Evolutionary conservation across 2,329 filamentous ascomycete genomes (phyloP).

Genomic region (Endoconidiophora polonica): DNA sequence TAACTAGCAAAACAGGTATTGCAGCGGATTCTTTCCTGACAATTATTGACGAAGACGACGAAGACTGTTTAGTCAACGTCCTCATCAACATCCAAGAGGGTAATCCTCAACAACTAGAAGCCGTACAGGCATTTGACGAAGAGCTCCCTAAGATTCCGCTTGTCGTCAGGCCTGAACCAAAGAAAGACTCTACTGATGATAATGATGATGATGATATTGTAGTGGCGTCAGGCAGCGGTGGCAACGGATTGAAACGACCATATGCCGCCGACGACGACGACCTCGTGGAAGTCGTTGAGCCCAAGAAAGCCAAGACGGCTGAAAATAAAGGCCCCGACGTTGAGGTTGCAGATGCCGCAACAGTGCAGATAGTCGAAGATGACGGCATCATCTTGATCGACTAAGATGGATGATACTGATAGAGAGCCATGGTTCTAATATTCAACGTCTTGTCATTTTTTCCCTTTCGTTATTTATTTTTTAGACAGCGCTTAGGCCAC

Average conservation of each 20-base stretch:
- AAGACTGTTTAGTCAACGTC: slow-evolving; percentile 61
- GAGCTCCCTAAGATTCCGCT: slow-evolving; percentile 18
- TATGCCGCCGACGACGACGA: slow-evolving; percentile 25
- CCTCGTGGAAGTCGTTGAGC: slow-evolving; percentile 16
- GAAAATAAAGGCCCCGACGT: slow-evolving; percentile 7
- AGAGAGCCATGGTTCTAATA: slow-evolving; percentile 35
- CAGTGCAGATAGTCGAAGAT: slow-evolving; percentile 19
- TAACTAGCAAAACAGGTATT: slow-evolving; percentile 35
- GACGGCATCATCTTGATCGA: slow-evolving; percentile 32
- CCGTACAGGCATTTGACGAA: slow-evolving; percentile 13
- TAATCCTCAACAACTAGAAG: background rate
- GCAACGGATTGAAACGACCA: slow-evolving; percentile 27
- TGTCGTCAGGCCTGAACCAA: slow-evolving; percentile 21
- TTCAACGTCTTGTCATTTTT: slow-evolving; percentile 7
- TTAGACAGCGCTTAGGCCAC: slow-evolving; percentile 52
- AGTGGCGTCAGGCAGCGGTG: background rate
- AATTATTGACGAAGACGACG: slow-evolving; percentile 66
- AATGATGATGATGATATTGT: slow-evolving; percentile 23
- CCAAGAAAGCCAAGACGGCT: slow-evolving; percentile 33
- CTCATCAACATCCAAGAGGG: slow-evolving; percentile 49
- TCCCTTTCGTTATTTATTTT: slow-evolving; percentile 10
- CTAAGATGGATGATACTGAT: slow-evolving; percentile 44
- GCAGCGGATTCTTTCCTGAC: slow-evolving; percentile 61
- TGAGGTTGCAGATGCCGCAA: slow-evolving; percentile 23
- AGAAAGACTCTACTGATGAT: slow-evolving; percentile 27